Evolutionary conservation across 202 grass and related monocot species (phyloP).

Genomic region (Schoenoplectus tabernaemontani): DNA sequence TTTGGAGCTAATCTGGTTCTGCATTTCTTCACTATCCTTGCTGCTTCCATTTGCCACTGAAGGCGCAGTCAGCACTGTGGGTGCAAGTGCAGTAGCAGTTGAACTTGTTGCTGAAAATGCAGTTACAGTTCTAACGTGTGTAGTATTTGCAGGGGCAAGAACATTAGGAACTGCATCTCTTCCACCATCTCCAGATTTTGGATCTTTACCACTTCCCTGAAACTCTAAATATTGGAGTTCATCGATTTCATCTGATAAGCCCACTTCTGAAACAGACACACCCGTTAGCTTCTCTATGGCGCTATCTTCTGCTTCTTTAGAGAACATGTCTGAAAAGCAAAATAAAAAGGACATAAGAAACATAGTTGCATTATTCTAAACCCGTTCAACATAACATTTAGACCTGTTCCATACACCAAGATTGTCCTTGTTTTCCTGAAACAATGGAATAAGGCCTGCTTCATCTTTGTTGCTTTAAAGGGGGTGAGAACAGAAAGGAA

Average conservation of each 20-base stretch:
- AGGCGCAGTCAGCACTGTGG: not conserved
- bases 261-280: conserved; percentile 20
- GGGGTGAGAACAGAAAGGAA: conserved; percentile 18
- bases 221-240: conserved; percentile 44
- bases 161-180: conserved; percentile 22
- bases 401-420: conserved; percentile 20
- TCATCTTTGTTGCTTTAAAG: conserved; percentile 19
- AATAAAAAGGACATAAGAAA: conserved; percentile 12
- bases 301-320: conserved; percentile 41
- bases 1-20: not conserved
- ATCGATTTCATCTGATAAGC: conserved; percentile 38
- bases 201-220: conserved; percentile 30
- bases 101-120: not conserved
- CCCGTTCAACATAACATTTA: conserved; percentile 27
- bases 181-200: conserved; percentile 5
- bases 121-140: not conserved
- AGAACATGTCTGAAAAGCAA: conserved; percentile 16
- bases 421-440: conserved; percentile 13
- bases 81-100: not conserved
- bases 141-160: not conserved
- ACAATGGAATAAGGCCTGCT: conserved; percentile 4
- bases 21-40: conserved; percentile 30
- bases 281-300: conserved; percentile 38
- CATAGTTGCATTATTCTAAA: conserved; percentile 9
- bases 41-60: not conserved